Percentiles rank a stretch among this genome's conserved stretches.
phyloP scores from a whole-genome alignment of 2,329 filamentous ascomycete genomes.

The Thelonectria blattea region DNA sequence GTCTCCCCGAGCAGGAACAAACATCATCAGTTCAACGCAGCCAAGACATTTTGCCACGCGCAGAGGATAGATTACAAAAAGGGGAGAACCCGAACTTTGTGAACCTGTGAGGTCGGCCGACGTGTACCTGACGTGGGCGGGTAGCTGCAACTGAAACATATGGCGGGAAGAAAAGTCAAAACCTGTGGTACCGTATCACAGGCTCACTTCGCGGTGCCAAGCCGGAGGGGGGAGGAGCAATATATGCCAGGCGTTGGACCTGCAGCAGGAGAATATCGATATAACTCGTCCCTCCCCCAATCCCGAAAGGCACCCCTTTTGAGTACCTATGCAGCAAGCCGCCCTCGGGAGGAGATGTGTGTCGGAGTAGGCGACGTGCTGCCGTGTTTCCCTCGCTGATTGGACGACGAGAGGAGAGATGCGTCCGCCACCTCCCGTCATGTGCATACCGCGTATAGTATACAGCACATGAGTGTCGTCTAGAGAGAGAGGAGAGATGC shows the following conservation, averaged over 20 bases:
- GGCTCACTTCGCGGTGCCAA: constrained; percentile 8
- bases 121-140: not conserved
- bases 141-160: constrained; percentile 3
- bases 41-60: constrained; percentile 23
- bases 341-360: constrained; percentile 14
- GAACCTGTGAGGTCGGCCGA: not conserved
- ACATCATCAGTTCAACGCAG: not conserved
- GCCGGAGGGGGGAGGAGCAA: constrained; percentile 5
- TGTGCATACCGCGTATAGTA: too few species aligned
- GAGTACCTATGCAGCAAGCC: constrained; percentile 27
- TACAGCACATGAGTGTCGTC: too few species aligned
- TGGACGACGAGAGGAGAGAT: not conserved
- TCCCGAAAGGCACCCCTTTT: constrained; percentile 26
- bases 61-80: constrained; percentile 18
- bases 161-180: not conserved
- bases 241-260: constrained; percentile 16
- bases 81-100: not conserved
- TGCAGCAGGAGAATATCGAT: constrained; percentile 30
- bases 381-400: constrained; percentile 8
- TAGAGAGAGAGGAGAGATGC: too few species aligned
- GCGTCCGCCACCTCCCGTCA: too few species aligned
- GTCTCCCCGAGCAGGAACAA: constrained; percentile 18
- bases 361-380: constrained; percentile 22
- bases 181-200: not conserved
- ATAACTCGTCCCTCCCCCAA: constrained; percentile 15